Percentiles rank a stretch among this genome's conserved stretches.
Conservation (phyloP, 1,284 basidiomycete species). For the Boletus semigastroideus region DNA sequence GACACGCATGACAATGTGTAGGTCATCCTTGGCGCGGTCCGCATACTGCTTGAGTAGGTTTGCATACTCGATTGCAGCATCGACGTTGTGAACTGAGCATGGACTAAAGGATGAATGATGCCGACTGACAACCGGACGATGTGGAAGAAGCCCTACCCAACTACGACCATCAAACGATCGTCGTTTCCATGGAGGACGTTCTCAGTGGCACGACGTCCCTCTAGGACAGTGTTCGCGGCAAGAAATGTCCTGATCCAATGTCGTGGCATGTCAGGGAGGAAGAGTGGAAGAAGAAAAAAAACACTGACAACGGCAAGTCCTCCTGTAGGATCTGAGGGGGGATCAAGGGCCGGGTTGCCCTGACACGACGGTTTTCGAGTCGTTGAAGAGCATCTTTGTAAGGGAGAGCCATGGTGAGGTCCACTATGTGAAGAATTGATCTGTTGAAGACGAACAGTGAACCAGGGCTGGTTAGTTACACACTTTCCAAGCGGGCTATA, state of each 20-base stretch:
- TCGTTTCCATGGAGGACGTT: conserved; percentile 76
- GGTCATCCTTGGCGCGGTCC: conserved; percentile 77
- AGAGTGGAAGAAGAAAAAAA: neutral
- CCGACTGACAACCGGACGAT: neutral
- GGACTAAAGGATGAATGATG: conserved; percentile 52
- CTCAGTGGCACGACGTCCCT: conserved; percentile 81
- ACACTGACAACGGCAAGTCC: conserved; percentile 71
- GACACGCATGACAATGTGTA: conserved; percentile 95
- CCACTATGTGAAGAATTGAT: conserved; percentile 31
- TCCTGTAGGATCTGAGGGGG: conserved; percentile 92
- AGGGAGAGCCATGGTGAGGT: conserved; percentile 56
- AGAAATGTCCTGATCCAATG: conserved; percentile 51
- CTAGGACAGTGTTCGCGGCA: conserved; percentile 80
- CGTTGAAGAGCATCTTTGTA: conserved; percentile 77
- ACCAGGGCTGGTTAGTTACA: neutral
- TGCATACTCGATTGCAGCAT: conserved; percentile 85
- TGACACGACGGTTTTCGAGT: conserved; percentile 87
- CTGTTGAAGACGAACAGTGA: conserved; percentile 20
- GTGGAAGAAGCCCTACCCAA: conserved; percentile 48
- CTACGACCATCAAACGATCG: conserved; percentile 86
- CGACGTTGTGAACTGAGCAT: conserved; percentile 89
- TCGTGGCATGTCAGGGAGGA: conserved; percentile 2
- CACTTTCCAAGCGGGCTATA: conserved; percentile 28
- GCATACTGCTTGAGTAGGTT: conserved; percentile 80
- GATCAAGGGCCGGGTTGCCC: conserved; percentile 82